These are phyloP conservation scores for Glycine tomentella DNA, from an alignment of 306 rosid species.

Conservation along the genomic window DNA sequence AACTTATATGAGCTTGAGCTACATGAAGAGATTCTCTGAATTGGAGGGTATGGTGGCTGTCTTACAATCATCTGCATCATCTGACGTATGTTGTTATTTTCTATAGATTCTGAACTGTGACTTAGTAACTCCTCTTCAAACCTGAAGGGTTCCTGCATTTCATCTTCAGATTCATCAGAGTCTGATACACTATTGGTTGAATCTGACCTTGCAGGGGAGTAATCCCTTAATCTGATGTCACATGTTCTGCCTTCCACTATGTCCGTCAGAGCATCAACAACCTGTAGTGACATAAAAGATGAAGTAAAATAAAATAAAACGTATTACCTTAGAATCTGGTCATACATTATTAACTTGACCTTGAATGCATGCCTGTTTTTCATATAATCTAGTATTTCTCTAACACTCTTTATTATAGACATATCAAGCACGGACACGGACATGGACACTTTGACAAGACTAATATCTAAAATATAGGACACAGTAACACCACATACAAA, in stretches of 20 bases:
- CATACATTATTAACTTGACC: background rate
- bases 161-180: slow-evolving; percentile 43
- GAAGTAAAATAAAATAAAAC: background rate
- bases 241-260: slow-evolving; percentile 56
- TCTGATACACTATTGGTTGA: slow-evolving; percentile 50
- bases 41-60: slow-evolving; percentile 60
- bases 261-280: slow-evolving; percentile 57
- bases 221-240: slow-evolving; percentile 37
- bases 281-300: slow-evolving; percentile 50
- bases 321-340: background rate
- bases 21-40: slow-evolving; percentile 43
- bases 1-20: slow-evolving; percentile 28
- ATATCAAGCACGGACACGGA: too few relatives aligned
- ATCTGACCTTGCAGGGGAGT: slow-evolving; percentile 60
- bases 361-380: slow-evolving; percentile 5
- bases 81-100: background rate
- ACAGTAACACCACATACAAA: too few relatives aligned
- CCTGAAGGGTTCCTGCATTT: slow-evolving; percentile 32
- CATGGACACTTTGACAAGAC: too few relatives aligned
- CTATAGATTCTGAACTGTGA: slow-evolving; percentile 18
- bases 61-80: slow-evolving; percentile 34
- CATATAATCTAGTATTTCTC: background rate
- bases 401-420: background rate
- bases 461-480: too few relatives aligned
- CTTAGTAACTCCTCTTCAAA: slow-evolving; percentile 37